Evolutionary conservation across 176 grass and related monocot genomes (phyloP), one percentile per base, ranked within the genome.

Genomic region (Dactylis glomerata): DNA sequence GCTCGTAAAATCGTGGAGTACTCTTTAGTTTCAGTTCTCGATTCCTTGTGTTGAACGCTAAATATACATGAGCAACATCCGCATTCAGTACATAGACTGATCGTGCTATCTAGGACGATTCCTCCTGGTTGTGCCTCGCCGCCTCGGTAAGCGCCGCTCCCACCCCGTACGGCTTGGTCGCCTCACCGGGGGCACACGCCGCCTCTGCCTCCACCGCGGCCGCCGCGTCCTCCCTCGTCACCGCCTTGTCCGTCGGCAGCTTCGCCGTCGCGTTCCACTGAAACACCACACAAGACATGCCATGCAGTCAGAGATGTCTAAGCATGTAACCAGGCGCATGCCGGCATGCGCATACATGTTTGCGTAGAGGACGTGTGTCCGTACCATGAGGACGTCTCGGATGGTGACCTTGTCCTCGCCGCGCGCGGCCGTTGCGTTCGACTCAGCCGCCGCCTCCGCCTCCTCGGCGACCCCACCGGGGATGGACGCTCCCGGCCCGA

Each of bases 371-470:
- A 51, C 46, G 32, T 33, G 6, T 26, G 20, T 36, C 15, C 19
- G 75, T 90, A 94, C 94, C 77, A 1, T 57, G 26, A 97, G 86
- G 26, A 92, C 74, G 76, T 97, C 92, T 8, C 10, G 5, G 42
- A 94, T 14, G 79, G 83, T 91, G 81, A 87, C 79, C 77, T 76
- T 92, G 16, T 54, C 86, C 64, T 89, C 68, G 9, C 19, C 86
- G n/a, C 7, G 26, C 42, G 36, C 67, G 8, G 40, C 73, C 32
- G 72, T 55, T 2, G 77, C 62, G 79, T 97, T 97, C 49, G 80
- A 68, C 17, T 44, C 64, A 10, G 56, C 90, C 16, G 88, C 95
- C 10, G 42, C 51, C 75, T 80, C 76, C 51, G 92, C 90, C 12
- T 27, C 42, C 5, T 87, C 83, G n/a, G 88, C 88, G 77, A 94